Evolutionary conservation across 306 rosid genomes (phyloP).

Genomic region (Acacia confusa): DNA sequence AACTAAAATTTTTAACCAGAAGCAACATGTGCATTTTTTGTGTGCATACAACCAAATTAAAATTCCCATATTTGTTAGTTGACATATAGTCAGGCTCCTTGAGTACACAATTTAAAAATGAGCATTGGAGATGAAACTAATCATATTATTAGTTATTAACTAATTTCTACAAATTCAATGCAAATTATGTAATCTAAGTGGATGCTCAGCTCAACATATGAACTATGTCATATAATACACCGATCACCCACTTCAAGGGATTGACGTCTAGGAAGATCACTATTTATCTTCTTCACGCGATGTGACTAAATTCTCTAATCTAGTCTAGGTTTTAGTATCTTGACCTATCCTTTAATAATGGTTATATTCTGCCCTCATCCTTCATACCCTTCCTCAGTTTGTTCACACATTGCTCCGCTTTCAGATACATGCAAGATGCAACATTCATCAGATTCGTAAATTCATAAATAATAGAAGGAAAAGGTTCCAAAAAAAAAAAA

Average conservation of each 20-base stretch:
- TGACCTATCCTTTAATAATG: background rate
- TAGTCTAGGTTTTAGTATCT: background rate
- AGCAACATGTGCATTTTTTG: background rate
- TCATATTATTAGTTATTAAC: conserved; percentile 5
- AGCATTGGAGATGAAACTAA: background rate
- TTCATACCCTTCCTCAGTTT: background rate
- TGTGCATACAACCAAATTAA: background rate
- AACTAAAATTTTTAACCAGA: background rate
- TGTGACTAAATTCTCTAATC: background rate
- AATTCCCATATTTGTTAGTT: background rate
- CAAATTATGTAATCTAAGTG: background rate
- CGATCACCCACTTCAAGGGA: conserved; percentile 7
- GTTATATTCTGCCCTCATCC: background rate
- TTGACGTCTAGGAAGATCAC: background rate
- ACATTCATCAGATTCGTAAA: background rate
- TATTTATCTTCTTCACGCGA: background rate
- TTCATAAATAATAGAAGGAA: background rate
- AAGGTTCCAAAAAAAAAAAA: background rate
- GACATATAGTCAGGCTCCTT: background rate
- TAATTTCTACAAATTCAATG: background rate
- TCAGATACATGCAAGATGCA: background rate
- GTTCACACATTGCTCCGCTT: background rate
- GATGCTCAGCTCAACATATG: background rate
- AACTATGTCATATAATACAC: background rate
- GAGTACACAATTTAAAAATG: background rate